phyloP scores from a whole-genome alignment of 2,329 filamentous ascomycete species.

The Alternaria sp. region DNA sequence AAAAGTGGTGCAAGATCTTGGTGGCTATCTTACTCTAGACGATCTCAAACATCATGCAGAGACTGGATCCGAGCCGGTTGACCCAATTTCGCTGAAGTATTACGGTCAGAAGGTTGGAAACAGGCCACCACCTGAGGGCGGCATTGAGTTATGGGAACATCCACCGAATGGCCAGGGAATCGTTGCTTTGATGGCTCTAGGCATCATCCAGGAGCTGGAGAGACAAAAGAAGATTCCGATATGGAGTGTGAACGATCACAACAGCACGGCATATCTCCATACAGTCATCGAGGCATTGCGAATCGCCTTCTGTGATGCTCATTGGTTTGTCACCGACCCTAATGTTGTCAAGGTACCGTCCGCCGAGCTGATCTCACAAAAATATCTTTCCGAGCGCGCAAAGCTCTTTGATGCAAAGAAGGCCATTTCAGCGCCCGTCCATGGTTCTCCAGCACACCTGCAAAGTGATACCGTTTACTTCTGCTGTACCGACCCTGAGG shows the following conservation, averaged over 20 bases:
- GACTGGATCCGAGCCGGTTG: constrained; percentile 77
- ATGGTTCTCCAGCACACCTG: constrained; percentile 79
- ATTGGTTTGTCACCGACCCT: constrained; percentile 90
- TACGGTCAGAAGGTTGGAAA: constrained; percentile 68
- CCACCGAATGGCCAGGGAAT: constrained; percentile 97
- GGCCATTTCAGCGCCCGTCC: constrained; percentile 63
- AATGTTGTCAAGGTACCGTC: constrained; percentile 74
- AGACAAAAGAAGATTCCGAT: constrained; percentile 74
- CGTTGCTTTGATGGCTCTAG: constrained; percentile 91
- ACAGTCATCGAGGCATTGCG: constrained; percentile 86
- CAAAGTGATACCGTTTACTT: constrained; percentile 97
- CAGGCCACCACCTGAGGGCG: constrained; percentile 54
- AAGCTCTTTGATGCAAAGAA: constrained; percentile 67
- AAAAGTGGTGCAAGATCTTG: constrained; percentile 76
- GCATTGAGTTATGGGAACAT: constrained; percentile 92
- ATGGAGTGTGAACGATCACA: constrained; percentile 78
- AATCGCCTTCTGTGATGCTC: constrained; percentile 87
- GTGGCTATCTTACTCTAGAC: constrained; percentile 79
- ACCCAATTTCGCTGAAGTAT: constrained; percentile 84
- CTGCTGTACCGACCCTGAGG: constrained; percentile 77
- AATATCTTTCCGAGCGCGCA: constrained; percentile 76
- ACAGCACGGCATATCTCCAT: constrained; percentile 77
- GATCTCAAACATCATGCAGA: constrained; percentile 82
- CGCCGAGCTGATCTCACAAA: constrained; percentile 71
- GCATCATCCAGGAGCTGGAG: constrained; percentile 88